Conservation (phyloP, 2,329 filamentous ascomycete species). For the Xylaria sp. region DNA sequence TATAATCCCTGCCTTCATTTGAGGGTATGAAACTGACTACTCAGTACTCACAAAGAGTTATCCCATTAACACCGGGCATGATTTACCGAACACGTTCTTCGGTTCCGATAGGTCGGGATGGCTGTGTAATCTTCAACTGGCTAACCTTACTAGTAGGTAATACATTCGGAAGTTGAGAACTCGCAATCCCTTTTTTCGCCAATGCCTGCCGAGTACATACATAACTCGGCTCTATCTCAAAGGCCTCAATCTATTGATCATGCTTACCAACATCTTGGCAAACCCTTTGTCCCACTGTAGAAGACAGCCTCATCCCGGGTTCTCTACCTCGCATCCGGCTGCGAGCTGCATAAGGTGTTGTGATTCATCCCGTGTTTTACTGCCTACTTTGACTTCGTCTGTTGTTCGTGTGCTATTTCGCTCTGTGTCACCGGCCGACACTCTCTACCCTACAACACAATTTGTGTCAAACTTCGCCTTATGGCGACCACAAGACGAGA, state of each 20-base stretch:
- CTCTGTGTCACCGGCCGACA: not conserved
- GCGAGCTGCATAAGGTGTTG: not conserved
- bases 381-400: not conserved
- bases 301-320: not conserved
- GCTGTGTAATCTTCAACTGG: not conserved
- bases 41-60: not conserved
- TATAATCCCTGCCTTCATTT: slow-evolving; percentile 7
- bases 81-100: slow-evolving; percentile 10
- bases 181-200: not conserved
- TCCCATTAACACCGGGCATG: not conserved
- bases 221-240: not conserved
- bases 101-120: not conserved
- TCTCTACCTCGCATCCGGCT: not conserved
- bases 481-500: not conserved
- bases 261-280: not conserved
- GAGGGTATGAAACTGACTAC: slow-evolving; percentile 19
- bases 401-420: not conserved
- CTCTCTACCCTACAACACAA: slow-evolving; percentile 9
- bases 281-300: not conserved
- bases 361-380: slow-evolving; percentile 11
- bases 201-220: not conserved
- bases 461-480: not conserved
- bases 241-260: not conserved
- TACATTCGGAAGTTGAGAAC: not conserved
- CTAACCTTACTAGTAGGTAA: too few species aligned